Evolutionary conservation across 192 early-diverging fungal genomes (phyloP).

Genomic region (Phycomyces blakesleeanus): DNA sequence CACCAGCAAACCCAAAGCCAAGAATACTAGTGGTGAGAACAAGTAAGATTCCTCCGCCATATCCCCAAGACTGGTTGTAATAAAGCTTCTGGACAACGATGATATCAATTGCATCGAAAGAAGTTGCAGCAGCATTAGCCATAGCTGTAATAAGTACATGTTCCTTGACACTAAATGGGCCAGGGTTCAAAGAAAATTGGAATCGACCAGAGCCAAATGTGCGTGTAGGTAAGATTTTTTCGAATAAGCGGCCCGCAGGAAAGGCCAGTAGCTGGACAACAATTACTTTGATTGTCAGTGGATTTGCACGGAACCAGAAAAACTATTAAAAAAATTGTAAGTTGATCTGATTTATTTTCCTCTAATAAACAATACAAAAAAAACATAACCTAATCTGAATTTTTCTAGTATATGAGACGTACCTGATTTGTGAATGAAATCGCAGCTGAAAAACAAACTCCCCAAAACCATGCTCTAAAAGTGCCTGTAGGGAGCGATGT

Average conservation of each 20-base stretch:
- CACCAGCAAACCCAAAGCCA: constrained; percentile 45
- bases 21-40: constrained; percentile 61
- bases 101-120: constrained; percentile 73
- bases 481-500: constrained; percentile 62
- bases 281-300: constrained; percentile 61
- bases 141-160: constrained; percentile 81
- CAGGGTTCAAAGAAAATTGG: constrained; percentile 64
- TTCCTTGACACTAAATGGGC: constrained; percentile 87
- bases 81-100: constrained; percentile 65
- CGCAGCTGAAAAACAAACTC: constrained; percentile 59
- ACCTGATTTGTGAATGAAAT: constrained; percentile 70
- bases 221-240: constrained; percentile 52
- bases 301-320: constrained; percentile 85
- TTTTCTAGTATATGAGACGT: not conserved
- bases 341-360: not conserved
- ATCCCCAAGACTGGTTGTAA: constrained; percentile 66
- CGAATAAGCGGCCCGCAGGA: constrained; percentile 67
- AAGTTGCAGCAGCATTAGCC: constrained; percentile 64
- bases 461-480: constrained; percentile 71
- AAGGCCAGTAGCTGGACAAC: constrained; percentile 75
- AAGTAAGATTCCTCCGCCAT: constrained; percentile 58
- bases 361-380: too few species aligned
- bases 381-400: too few species aligned
- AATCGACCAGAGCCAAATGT: constrained; percentile 48
- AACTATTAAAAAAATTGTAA: constrained; percentile 33